Evolutionary conservation across 1,139 yeast species (phyloP).

Genomic region (Debaryomyces subglobosus): DNA sequence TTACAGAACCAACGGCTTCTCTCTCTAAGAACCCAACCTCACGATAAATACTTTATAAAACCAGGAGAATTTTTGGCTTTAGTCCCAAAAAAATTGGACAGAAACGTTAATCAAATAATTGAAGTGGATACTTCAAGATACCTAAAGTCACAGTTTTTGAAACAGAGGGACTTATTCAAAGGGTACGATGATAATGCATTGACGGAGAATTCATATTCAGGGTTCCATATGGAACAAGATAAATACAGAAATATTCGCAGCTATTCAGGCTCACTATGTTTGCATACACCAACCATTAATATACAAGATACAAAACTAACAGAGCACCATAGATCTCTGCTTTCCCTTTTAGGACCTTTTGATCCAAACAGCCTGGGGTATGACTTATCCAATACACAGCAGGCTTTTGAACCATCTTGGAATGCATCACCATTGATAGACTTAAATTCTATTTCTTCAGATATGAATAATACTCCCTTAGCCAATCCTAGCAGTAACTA

Average conservation of each 20-base stretch:
- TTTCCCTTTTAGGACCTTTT: background rate
- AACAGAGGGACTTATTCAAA: conserved; percentile 2
- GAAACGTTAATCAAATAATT: background rate
- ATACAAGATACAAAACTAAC: background rate
- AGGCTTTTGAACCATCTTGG: background rate
- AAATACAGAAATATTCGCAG: conserved; percentile 6
- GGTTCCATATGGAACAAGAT: background rate
- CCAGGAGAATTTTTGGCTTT: conserved; percentile 25
- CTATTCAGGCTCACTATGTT: background rate
- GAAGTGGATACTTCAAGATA: conserved; percentile 6
- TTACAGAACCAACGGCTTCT: conserved; percentile 40
- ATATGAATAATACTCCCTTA: background rate
- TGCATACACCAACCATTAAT: background rate
- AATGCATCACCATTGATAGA: conserved; percentile 6
- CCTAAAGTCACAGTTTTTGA: background rate
- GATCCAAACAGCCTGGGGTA: background rate
- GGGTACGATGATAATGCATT: conserved; percentile 10
- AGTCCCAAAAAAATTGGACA: conserved; percentile 7
- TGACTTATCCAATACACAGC: background rate
- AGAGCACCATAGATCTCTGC: background rate
- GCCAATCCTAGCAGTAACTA: background rate
- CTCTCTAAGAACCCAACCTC: conserved; percentile 41
- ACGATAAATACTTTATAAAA: conserved; percentile 25
- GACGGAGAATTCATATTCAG: background rate
- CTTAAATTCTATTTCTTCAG: background rate